Base-by-base conservation (phyloP, 2,329 filamentous ascomycete genomes). In the Nothomitra cinnamomea region DNA sequence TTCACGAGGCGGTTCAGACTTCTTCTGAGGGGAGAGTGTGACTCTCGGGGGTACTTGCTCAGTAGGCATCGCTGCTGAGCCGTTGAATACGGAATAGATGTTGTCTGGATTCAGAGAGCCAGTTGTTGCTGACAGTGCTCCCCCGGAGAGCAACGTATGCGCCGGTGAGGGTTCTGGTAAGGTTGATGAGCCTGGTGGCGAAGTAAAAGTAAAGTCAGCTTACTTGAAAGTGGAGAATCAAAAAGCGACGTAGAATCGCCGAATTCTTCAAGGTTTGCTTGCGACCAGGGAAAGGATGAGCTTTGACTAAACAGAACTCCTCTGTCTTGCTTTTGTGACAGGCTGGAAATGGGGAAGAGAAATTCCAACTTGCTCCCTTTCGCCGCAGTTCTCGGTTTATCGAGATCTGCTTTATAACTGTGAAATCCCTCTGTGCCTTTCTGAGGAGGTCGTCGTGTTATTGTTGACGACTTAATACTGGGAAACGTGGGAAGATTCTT, bases 1-100 rank as follows among this genome's bases (percentile, higher is more conserved):
- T 32, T 69, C 24, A 28, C 22, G 21, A 6, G 19, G 49, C 24
- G 15, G 28, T 17, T 49, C 25, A 8, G 6, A 5, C 25, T 41
- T 21, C 13, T 52, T 52, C 17, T 24, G 50, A 41, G 50, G 21
- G n/a, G 50, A 41, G 5, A 15, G 15, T 7, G 2, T n/a, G 21
- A 22, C 32, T 35, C 22, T 41, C 24, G 50, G 36, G 36, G 50
- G n/a, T 19, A 10, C 50, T 41, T 15, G 50, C 24, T 52, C 50
- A 25, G 21, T 52, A 25, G 19, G 25, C 50, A 52, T 52, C 4
- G 2, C 21, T 28, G 8, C 12, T 22, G 35, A 22, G 19, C n/a
- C 45, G 25, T 19, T 6, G 19, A 49, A 49, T 21, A 4, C 32
- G 12, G n/a, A 17, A 15, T 49, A 10, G 45, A 17, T 35, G 25